Conservation (phyloP, 768 basidiomycete species). For the Kwoniella heveanensis region DNA sequence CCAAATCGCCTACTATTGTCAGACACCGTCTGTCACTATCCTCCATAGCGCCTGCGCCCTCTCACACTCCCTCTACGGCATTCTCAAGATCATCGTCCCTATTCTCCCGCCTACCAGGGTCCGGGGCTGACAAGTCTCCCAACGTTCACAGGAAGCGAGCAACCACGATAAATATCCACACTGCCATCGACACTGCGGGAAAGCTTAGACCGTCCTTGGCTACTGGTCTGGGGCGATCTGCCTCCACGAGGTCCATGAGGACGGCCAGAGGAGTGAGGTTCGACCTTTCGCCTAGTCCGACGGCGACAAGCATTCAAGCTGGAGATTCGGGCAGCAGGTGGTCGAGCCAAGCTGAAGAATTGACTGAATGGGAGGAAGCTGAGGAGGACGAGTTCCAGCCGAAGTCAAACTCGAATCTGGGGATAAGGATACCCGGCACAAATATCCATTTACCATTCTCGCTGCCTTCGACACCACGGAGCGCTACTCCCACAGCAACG, state of each 20-base stretch:
- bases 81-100: background rate
- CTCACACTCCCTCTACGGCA: background rate
- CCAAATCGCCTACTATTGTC: background rate
- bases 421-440: constrained; percentile 32
- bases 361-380: background rate
- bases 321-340: background rate
- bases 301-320: no score
- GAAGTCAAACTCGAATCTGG: constrained; percentile 16
- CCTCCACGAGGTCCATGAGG: constrained; percentile 4
- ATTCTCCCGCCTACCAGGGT: background rate
- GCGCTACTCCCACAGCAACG: background rate
- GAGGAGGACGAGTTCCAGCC: background rate
- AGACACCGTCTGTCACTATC: no score
- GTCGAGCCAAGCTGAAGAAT: background rate
- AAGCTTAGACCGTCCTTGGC: background rate
- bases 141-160: constrained; percentile 6
- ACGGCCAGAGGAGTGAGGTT: constrained; percentile 35
- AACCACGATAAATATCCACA: background rate
- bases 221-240: constrained; percentile 11
- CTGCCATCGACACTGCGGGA: background rate
- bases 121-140: background rate
- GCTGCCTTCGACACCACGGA: background rate
- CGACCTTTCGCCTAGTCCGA: constrained; percentile 12
- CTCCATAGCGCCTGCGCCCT: no score
- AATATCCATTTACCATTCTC: constrained; percentile 8